Conservation (phyloP, 306 rosid species). For the Fragaria vesca region DNA sequence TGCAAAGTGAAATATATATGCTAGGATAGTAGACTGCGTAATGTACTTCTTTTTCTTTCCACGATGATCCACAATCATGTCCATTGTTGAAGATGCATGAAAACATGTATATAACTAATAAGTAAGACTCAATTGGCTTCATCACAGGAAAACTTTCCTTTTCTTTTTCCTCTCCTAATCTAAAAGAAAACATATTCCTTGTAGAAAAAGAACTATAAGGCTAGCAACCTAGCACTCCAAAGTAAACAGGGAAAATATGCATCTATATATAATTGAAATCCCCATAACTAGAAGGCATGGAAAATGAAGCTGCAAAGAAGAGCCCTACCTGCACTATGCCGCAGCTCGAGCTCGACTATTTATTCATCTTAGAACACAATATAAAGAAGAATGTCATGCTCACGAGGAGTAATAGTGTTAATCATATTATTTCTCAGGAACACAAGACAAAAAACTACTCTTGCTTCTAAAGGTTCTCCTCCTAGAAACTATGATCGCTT, state of each 20-base stretch:
- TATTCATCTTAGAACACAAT: neutral
- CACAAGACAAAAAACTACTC: neutral
- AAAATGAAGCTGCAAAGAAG: neutral
- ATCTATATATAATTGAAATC: neutral
- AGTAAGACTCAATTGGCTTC: neutral
- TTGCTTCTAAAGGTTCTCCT: neutral
- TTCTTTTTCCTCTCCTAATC: neutral
- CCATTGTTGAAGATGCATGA: neutral
- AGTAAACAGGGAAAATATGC: neutral
- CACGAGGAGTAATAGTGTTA: neutral
- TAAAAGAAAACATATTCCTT: neutral
- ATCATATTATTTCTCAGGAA: neutral
- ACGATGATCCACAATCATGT: neutral
- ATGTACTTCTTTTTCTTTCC: neutral
- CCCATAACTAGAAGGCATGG: neutral
- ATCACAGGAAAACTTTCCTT: neutral
- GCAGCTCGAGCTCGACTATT: neutral
- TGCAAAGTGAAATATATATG: too few species aligned
- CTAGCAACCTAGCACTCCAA: neutral
- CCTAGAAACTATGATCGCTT: neutral
- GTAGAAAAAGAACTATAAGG: neutral
- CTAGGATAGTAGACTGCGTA: too few species aligned
- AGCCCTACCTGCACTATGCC: neutral
- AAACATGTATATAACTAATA: too few species aligned
- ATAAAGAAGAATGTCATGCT: neutral